These are phyloP conservation scores for Leishmania arabica DNA, from an alignment of 208 protist genomes.

Conservation along the genomic window DNA sequence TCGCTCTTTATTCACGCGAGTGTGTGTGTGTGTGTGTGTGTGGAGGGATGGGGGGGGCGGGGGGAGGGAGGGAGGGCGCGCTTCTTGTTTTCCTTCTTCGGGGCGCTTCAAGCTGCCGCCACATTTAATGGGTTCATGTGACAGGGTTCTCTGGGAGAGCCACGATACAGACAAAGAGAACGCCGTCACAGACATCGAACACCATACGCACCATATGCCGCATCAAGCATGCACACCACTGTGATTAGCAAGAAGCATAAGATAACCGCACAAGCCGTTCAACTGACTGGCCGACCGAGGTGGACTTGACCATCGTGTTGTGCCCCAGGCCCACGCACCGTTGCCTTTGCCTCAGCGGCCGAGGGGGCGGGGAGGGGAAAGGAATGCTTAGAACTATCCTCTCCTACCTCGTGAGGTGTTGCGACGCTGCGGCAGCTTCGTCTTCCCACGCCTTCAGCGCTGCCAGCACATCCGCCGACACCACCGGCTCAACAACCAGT, in stretches of 20 bases:
- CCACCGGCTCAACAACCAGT: constrained; percentile 64
- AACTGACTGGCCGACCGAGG: background rate
- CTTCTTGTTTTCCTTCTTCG: background rate
- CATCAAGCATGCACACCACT: background rate
- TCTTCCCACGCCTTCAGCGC: constrained; percentile 39
- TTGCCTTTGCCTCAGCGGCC: background rate
- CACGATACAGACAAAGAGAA: background rate
- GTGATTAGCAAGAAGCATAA: background rate
- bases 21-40: constrained; percentile 7
- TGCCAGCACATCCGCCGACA: constrained; percentile 65
- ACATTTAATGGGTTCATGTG: background rate
- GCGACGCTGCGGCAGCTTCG: background rate
- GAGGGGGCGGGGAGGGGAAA: background rate
- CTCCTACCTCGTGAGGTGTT: background rate
- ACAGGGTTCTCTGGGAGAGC: background rate
- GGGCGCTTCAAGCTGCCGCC: background rate
- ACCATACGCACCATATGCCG: background rate
- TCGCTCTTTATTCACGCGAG: background rate
- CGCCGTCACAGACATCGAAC: background rate
- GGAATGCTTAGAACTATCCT: background rate
- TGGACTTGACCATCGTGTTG: background rate
- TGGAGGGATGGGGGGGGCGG: too few species aligned
- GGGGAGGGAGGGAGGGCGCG: background rate
- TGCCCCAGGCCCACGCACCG: background rate
- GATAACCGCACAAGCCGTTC: background rate